These are phyloP conservation scores for Aspergillus sparsus DNA, from an alignment of 495 filamentous ascomycete species.

Conservation along the genomic window DNA sequence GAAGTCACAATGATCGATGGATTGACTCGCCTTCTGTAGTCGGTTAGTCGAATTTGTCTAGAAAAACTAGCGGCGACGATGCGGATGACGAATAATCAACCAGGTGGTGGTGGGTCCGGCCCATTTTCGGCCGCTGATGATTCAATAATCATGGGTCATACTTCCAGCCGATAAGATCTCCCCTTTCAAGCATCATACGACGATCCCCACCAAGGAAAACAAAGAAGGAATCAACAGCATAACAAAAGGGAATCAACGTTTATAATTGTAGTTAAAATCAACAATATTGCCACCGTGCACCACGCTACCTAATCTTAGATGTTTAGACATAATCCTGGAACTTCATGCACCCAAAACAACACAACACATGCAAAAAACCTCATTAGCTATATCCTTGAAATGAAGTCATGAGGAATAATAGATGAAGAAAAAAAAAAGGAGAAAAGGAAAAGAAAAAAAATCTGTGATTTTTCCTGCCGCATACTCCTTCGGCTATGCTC, in stretches of 20 bases:
- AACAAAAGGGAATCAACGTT: neutral
- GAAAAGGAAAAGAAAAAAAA: neutral
- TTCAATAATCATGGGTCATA: neutral
- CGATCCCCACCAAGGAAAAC: neutral
- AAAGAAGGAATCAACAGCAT: neutral
- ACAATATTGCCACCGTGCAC: neutral
- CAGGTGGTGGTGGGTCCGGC: slow-evolving; percentile 6
- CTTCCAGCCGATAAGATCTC: too few species aligned
- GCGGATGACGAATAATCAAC: slow-evolving; percentile 11
- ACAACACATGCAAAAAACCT: neutral
- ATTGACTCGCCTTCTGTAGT: too few species aligned
- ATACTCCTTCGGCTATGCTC: slow-evolving; percentile 20
- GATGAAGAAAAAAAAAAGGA: neutral
- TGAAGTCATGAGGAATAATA: neutral
- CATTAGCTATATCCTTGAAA: neutral
- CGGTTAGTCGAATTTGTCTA: neutral
- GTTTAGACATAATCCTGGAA: neutral
- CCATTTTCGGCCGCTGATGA: neutral
- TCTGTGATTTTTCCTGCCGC: slow-evolving; percentile 9
- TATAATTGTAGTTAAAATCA: neutral
- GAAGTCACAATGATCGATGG: neutral
- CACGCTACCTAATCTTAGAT: neutral
- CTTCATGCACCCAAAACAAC: neutral
- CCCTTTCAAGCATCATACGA: neutral
- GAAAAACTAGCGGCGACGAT: slow-evolving; percentile 8